Conservation (phyloP, 768 basidiomycete genomes). For the Hypsizygus marmoreus region DNA sequence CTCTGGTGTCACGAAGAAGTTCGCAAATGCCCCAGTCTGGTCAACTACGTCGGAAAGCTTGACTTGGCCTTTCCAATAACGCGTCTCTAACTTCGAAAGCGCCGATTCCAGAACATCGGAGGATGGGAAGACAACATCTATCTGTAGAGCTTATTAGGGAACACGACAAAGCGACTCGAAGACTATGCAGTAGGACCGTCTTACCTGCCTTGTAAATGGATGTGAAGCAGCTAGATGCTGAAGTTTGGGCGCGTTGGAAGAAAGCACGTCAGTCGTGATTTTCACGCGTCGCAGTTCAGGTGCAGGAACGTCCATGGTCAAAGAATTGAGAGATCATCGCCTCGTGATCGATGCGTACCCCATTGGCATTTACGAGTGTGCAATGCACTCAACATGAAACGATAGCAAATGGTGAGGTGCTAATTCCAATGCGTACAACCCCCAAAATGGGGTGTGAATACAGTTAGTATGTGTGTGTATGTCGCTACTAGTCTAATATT, state of each 20-base stretch:
- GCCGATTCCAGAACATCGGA: constrained; percentile 35
- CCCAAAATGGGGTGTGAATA: constrained; percentile 5
- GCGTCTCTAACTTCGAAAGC: constrained; percentile 42
- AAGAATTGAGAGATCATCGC: neutral
- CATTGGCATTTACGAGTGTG: too few relatives aligned
- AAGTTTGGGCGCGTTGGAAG: constrained; percentile 26
- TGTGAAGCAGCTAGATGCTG: constrained; percentile 38
- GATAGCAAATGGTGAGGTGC: too few relatives aligned
- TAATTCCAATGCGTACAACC: constrained; percentile 16
- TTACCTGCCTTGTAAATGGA: constrained; percentile 57
- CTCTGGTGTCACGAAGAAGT: constrained; percentile 4
- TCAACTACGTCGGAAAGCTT: constrained; percentile 46
- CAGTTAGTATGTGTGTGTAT: constrained; percentile 11
- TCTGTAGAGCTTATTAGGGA: constrained; percentile 33
- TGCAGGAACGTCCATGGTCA: constrained; percentile 8
- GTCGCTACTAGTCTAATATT: constrained; percentile 14
- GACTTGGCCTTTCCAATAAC: constrained; percentile 46
- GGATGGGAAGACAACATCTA: constrained; percentile 65
- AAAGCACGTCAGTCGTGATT: constrained; percentile 16
- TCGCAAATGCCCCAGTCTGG: constrained; percentile 8
- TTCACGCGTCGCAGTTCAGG: constrained; percentile 23
- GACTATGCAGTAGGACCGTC: constrained; percentile 6
- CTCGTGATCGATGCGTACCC: neutral
- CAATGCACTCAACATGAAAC: too few relatives aligned
- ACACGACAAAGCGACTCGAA: neutral